Percentiles rank a stretch among this genome's conserved stretches.
Evolutionary conservation across 306 rosid species (phyloP).

Genomic region (Purshia tridentata): DNA sequence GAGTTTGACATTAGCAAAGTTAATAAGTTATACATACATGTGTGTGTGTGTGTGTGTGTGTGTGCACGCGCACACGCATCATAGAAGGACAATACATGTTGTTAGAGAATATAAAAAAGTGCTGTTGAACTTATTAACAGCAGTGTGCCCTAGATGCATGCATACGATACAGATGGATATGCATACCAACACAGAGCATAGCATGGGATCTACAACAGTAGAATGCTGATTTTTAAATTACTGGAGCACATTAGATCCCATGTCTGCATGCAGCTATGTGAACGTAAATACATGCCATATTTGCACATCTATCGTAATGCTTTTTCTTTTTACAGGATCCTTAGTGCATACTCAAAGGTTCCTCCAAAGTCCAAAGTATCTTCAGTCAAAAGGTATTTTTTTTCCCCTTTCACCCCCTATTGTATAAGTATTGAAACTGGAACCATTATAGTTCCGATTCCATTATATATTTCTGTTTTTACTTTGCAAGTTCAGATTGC

Average conservation of each 20-base stretch:
- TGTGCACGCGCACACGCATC: neutral
- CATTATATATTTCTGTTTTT: neutral
- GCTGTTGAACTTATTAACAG: neutral
- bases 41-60: too few relatives aligned
- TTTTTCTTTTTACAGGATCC: conserved; percentile 58
- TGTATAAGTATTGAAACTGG: conserved; percentile 1
- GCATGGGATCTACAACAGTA: neutral
- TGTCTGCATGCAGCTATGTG: neutral
- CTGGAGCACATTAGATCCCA: neutral
- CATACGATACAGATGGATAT: neutral
- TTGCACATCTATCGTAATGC: neutral
- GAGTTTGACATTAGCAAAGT: conserved; percentile 2
- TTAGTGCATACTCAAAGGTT: conserved; percentile 70
- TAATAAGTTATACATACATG: neutral
- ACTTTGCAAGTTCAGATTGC: neutral
- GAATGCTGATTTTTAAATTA: neutral
- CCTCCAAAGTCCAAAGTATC: conserved; percentile 60
- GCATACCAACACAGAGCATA: neutral
- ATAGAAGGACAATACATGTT: neutral
- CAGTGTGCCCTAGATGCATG: neutral
- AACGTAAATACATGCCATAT: neutral
- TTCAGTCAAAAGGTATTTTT: conserved; percentile 55
- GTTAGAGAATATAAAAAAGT: neutral
- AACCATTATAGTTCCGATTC: neutral
- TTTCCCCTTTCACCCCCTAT: neutral